Evolutionary conservation across 2,329 filamentous ascomycete genomes (phyloP).

Genomic region (Chrysosporium keratinophilum): DNA sequence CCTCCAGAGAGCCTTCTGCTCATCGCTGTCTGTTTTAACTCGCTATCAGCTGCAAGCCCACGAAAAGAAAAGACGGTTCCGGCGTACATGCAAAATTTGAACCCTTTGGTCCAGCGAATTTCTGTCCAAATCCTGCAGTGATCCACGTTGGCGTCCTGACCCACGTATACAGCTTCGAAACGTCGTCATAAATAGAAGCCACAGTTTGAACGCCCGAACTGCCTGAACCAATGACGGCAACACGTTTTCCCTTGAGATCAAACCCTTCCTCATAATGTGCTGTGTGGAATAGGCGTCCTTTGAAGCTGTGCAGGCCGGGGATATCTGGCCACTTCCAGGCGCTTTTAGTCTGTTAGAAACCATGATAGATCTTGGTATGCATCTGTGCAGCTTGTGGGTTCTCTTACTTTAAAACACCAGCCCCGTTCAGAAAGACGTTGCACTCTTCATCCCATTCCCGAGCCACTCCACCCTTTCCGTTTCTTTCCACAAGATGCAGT

Average conservation of each 20-base stretch:
- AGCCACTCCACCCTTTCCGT: conserved; percentile 15
- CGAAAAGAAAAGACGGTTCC: background rate
- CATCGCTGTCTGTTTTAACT: conserved; percentile 36
- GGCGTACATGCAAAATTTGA: conserved; percentile 15
- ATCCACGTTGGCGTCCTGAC: conserved; percentile 59
- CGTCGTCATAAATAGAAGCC: conserved; percentile 32
- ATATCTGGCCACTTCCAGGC: conserved; percentile 41
- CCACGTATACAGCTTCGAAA: conserved; percentile 51
- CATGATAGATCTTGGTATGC: conserved; percentile 3
- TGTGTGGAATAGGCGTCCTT: conserved; percentile 38
- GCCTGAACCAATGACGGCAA: conserved; percentile 25
- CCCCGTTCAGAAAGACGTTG: conserved; percentile 31
- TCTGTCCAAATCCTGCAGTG: conserved; percentile 43
- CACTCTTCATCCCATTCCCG: conserved; percentile 21
- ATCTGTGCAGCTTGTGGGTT: conserved; percentile 20
- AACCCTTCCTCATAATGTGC: conserved; percentile 34
- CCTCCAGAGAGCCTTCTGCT: conserved; percentile 46
- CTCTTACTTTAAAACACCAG: conserved; percentile 31
- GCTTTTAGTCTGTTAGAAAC: conserved; percentile 3
- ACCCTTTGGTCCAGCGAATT: conserved; percentile 14
- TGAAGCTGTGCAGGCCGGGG: conserved; percentile 38
- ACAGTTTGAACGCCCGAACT: conserved; percentile 49
- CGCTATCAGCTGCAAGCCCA: conserved; percentile 42
- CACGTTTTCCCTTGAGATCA: conserved; percentile 24
- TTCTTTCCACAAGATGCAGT: conserved; percentile 19